Base-by-base conservation (phyloP, 441 rosid genomes). In the Adansonia rubrostipa region DNA sequence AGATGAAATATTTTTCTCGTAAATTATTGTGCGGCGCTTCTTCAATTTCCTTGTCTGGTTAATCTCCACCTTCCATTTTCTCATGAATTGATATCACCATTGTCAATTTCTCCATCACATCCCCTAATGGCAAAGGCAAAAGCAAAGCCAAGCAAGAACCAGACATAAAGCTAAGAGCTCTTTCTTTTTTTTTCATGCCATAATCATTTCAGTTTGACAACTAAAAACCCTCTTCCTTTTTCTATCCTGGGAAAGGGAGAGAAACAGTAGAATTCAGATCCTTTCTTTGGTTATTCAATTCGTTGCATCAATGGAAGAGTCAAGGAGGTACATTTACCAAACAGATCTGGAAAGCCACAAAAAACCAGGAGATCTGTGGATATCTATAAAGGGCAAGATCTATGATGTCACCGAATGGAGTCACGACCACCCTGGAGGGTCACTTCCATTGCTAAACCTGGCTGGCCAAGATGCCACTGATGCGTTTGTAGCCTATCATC, bases 401-500 rank as follows among this genome's bases (percentile, higher is more conserved):
- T 91, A 91, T 79, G 77, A 91, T 79, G 95, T 89, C 67, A 67
- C 89, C 0, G 80, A 86, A 4, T 91, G 95, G 95, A 15, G 68
- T 74, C 81, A 83, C 10, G 42, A 73, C 33, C 95, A 91, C 69
- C 95, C 95, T 0, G 93, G 93, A 47, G 95, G 95, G 19, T 75
- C 75, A 3, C 42, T 9, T 36, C 95, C 93, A 0, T 64, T 91
- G 65, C 81, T 81, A 57, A 84, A 69, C 75, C 92, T 91, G 15
- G 90, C 92, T 5, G 95, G 93, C 51, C 87, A 86, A 60, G 95
- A 91, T 20, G 93, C 76, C 44, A 89, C 95, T 11, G 92, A 91
- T 48, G 95, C 95, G 2, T 91, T 88, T 78, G 80, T 88, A 51
- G 95, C 95, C 22, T 89, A 51, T 69, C 93, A 91, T 81, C 93